A percentile compares a stretch with the other conserved stretches of the same genome.
Evolutionary conservation across 176 grass and related monocot species (phyloP).

Genomic region (Hsuehochloa calcarea): DNA sequence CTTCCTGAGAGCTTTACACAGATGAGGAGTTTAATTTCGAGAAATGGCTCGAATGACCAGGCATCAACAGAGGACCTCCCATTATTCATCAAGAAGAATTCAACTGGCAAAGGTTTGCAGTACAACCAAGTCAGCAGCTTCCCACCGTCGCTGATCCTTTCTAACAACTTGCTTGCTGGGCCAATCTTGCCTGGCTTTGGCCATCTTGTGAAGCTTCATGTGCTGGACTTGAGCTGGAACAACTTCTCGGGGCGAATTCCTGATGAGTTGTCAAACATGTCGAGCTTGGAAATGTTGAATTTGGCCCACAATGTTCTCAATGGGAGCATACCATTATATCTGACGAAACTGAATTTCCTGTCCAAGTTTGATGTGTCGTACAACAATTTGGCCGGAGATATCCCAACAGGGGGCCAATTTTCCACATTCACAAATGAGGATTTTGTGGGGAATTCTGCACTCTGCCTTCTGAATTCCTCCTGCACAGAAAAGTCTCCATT

Average conservation of each 20-base stretch:
- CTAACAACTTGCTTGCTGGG: constrained; percentile 61
- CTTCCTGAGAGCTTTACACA: constrained; percentile 58
- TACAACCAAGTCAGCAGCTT: constrained; percentile 93
- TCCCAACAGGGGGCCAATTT: constrained; percentile 86
- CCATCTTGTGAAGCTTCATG: constrained; percentile 56
- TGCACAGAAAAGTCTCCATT: neutral
- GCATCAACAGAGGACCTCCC: constrained; percentile 49
- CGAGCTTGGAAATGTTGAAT: constrained; percentile 61
- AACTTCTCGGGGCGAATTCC: constrained; percentile 81
- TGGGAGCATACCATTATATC: constrained; percentile 74
- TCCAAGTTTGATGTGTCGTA: constrained; percentile 73
- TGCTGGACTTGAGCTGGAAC: constrained; percentile 70
- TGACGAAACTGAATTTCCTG: constrained; percentile 73
- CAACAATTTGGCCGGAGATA: constrained; percentile 64
- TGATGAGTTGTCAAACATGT: constrained; percentile 65
- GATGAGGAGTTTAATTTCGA: constrained; percentile 54
- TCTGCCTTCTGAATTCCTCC: constrained; percentile 45
- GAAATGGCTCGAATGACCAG: constrained; percentile 24
- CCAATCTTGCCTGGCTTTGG: constrained; percentile 52
- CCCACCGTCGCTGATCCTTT: constrained; percentile 68
- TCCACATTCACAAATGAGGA: constrained; percentile 54
- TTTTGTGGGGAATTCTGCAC: constrained; percentile 73
- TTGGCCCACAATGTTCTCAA: constrained; percentile 75
- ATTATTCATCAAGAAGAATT: constrained; percentile 74
- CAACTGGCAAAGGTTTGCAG: constrained; percentile 58